Percentiles rank a stretch among this genome's conserved stretches.
Conservation (phyloP, 2,329 filamentous ascomycete species). For the Aspergillus quadricinctus region DNA sequence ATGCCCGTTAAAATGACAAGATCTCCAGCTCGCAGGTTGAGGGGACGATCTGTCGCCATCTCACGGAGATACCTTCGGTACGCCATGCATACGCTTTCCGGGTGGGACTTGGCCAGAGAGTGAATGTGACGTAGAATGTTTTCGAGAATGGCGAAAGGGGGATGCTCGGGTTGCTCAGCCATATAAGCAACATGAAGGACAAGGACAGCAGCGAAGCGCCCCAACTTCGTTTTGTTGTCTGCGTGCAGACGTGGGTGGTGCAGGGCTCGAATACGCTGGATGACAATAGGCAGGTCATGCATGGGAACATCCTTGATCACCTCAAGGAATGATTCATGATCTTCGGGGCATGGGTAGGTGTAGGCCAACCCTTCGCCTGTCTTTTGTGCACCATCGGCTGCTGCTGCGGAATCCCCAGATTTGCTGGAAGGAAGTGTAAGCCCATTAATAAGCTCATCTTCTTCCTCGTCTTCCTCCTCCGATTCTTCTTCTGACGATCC, state of each 20-base stretch:
- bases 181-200: constrained; percentile 57
- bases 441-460: constrained; percentile 70
- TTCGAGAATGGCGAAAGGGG: constrained; percentile 68
- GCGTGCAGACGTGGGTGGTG: constrained; percentile 82
- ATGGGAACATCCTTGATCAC: constrained; percentile 59
- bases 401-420: constrained; percentile 18
- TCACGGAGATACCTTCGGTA: constrained; percentile 69
- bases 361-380: constrained; percentile 61
- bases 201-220: constrained; percentile 47
- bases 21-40: constrained; percentile 63
- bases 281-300: constrained; percentile 67
- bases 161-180: constrained; percentile 45
- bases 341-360: constrained; percentile 80
- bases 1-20: constrained; percentile 79
- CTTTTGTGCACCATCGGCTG: constrained; percentile 42
- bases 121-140: constrained; percentile 84
- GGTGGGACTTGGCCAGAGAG: constrained; percentile 82
- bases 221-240: constrained; percentile 79
- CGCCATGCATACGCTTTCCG: constrained; percentile 68
- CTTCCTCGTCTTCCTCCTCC: constrained; percentile 50
- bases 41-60: constrained; percentile 48
- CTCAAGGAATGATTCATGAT: constrained; percentile 67
- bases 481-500: constrained; percentile 52
- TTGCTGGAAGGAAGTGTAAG: constrained; percentile 45
- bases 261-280: constrained; percentile 87